A percentile compares a stretch with the other conserved stretches of the same genome.
phyloP scores from a whole-genome alignment of 1,139 yeast genomes.

The Candida albicans region DNA sequence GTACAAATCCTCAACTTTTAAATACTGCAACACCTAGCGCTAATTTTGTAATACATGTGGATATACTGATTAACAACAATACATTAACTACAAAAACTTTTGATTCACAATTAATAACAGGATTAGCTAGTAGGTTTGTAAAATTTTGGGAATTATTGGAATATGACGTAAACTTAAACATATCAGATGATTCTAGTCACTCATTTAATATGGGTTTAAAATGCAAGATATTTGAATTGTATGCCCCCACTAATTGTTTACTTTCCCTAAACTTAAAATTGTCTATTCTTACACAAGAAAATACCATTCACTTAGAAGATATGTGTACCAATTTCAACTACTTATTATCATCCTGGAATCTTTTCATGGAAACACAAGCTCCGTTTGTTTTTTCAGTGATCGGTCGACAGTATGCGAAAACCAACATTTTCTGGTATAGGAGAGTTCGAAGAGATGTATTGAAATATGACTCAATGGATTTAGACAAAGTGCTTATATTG shows the following conservation, averaged over 20 bases:
- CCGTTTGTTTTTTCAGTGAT: conserved; percentile 41
- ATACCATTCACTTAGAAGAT: conserved; percentile 12
- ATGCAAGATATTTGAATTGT: conserved; percentile 22
- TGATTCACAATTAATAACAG: conserved; percentile 14
- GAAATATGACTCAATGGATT: conserved; percentile 5
- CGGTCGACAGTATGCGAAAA: conserved; percentile 29
- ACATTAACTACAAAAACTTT: conserved; percentile 13
- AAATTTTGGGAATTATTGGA: conserved; percentile 20
- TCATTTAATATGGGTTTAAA: conserved; percentile 18
- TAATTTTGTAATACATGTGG: conserved; percentile 11
- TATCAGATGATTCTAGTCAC: conserved; percentile 11
- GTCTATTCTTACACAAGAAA: conserved; percentile 5
- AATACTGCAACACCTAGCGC: conserved; percentile 7
- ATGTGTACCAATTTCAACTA: conserved; percentile 29
- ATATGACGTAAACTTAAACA: conserved; percentile 16
- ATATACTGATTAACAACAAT: conserved; percentile 18
- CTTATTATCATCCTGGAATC: conserved; percentile 27
- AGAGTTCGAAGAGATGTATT: conserved; percentile 4
- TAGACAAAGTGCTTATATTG: conserved; percentile 1
- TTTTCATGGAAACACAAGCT: conserved; percentile 29
- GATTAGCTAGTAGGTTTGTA: conserved; percentile 9
- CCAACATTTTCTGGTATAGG: conserved; percentile 21
- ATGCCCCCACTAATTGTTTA: conserved; percentile 4
- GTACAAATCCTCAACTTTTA: background rate
- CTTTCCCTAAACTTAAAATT: background rate